These are phyloP conservation scores for Fraxinus quadrangulata DNA, from an alignment of 257 asterid species.

Conservation along the genomic window DNA sequence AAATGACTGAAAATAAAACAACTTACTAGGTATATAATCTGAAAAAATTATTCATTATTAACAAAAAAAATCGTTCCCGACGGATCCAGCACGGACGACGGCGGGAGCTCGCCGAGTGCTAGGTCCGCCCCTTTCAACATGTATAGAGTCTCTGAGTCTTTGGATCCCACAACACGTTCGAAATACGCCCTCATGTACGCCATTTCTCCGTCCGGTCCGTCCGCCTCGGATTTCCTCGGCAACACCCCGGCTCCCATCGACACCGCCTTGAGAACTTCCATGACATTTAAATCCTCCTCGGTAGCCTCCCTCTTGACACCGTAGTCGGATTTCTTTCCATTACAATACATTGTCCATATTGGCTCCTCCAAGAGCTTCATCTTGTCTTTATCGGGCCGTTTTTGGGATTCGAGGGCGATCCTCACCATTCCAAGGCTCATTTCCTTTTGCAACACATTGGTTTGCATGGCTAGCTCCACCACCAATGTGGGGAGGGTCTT, in stretches of 20 bases:
- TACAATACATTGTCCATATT: conserved; percentile 47
- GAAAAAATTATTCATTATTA: too few relatives aligned
- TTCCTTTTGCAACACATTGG: conserved; percentile 38
- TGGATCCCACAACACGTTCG: conserved; percentile 46
- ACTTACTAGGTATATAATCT: too few relatives aligned
- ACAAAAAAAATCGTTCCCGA: too few relatives aligned
- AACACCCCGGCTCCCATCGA: conserved; percentile 54
- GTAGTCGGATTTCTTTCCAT: conserved; percentile 49
- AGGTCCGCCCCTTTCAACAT: too few relatives aligned
- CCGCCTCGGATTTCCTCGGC: conserved; percentile 35
- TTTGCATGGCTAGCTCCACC: conserved; percentile 50
- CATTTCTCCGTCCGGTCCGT: conserved; percentile 40
- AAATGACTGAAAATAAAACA: too few relatives aligned
- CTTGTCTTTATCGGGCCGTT: conserved; percentile 34
- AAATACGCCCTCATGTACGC: conserved; percentile 47
- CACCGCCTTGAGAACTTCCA: conserved; percentile 45
- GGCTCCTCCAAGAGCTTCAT: conserved; percentile 46
- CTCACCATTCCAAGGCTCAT: conserved; percentile 51
- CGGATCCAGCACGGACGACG: too few relatives aligned
- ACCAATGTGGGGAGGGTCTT: conserved; percentile 41
- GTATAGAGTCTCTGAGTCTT: conserved; percentile 50
- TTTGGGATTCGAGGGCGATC: conserved; percentile 46
- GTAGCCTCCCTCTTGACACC: conserved; percentile 36
- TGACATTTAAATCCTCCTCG: conserved; percentile 43
- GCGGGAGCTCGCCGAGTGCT: too few relatives aligned